Conservation (phyloP, 768 basidiomycete species). For the Suillus paluster region DNA sequence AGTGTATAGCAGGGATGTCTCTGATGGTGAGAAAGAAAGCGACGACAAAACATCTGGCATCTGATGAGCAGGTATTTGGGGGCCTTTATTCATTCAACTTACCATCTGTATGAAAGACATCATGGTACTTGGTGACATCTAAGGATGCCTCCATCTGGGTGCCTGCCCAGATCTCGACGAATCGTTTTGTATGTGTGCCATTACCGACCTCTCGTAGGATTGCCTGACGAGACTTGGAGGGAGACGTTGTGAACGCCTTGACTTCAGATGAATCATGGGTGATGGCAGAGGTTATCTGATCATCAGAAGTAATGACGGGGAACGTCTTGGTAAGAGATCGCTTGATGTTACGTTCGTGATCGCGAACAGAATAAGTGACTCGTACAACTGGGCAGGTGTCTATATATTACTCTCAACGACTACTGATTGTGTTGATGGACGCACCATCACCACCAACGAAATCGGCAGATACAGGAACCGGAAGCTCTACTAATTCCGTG, state of each 20-base stretch:
- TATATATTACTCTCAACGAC: no score
- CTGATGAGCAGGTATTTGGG: background rate
- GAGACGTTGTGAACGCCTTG: constrained; percentile 47
- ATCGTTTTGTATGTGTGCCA: constrained; percentile 44
- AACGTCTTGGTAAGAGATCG: constrained; percentile 47
- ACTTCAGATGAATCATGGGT: constrained; percentile 37
- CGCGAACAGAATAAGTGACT: constrained; percentile 49
- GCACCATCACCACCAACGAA: constrained; percentile 29
- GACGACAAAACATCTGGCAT: constrained; percentile 55
- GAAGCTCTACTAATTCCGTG: constrained; percentile 44
- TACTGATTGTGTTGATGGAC: background rate
- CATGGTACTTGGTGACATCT: constrained; percentile 63
- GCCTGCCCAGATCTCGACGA: constrained; percentile 63
- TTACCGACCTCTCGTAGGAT: constrained; percentile 44
- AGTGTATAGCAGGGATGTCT: constrained; percentile 57
- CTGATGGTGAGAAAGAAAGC: constrained; percentile 57
- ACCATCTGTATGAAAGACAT: constrained; percentile 69
- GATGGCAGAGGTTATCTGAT: constrained; percentile 12
- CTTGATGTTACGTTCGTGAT: constrained; percentile 55
- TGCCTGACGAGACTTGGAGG: constrained; percentile 45
- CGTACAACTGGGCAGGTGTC: constrained; percentile 41
- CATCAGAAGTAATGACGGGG: constrained; percentile 13
- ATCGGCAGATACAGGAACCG: constrained; percentile 39
- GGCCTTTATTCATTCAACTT: constrained; percentile 3
- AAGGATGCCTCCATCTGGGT: constrained; percentile 47